Base-by-base conservation (phyloP, 2,329 filamentous ascomycete genomes). In the Aspergillus melleus region DNA sequence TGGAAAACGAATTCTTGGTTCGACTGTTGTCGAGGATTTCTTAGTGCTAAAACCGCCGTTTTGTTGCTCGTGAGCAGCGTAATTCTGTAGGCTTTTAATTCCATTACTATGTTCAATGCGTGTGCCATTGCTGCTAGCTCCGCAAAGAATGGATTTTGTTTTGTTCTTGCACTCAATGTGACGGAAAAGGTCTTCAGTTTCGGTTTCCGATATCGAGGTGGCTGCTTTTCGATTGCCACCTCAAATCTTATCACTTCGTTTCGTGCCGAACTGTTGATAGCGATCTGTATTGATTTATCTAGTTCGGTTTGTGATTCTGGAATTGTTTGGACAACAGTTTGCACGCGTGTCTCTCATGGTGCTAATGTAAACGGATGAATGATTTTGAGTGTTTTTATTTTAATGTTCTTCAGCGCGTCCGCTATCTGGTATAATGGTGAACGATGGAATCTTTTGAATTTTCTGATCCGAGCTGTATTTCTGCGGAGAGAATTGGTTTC, bases 221-320 rank as follows among this genome's bases (percentile, higher is more conserved):
- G 80, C 62, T 57, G 70, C 68, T 57, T 59, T 64, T 55, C 68
- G 70, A 54, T 71, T 61, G 52, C 72, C 68, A 57, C 54, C 2
- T 63, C 52, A 58, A 64, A 65, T 54, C 65, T 59, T 44, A 67
- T 60, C 26, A 64, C 20, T 26, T 55, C 54, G 49, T 66, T 68
- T 19, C 58, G 60, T 54, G 62, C 62, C 22, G 22, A 22, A 22
- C 22, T 22, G 22, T 3, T 22, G 3, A 22, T 22, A 2, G 22
- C 22, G 22, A 22, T 22, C 22, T 22, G 22, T 22, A 22, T 22
- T 22, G 22, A 3, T 22, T 3, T 3, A 3, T 22, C 22, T 22
- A 22, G 22, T 22, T 22, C 3, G 22, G 3, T 22, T 3, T 22
- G 22, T 22, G 22, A 22, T 3, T 22, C 22, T 3, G 22, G 22